Conservation (phyloP, 768 basidiomycete species). For the Leccinum obscurum region DNA sequence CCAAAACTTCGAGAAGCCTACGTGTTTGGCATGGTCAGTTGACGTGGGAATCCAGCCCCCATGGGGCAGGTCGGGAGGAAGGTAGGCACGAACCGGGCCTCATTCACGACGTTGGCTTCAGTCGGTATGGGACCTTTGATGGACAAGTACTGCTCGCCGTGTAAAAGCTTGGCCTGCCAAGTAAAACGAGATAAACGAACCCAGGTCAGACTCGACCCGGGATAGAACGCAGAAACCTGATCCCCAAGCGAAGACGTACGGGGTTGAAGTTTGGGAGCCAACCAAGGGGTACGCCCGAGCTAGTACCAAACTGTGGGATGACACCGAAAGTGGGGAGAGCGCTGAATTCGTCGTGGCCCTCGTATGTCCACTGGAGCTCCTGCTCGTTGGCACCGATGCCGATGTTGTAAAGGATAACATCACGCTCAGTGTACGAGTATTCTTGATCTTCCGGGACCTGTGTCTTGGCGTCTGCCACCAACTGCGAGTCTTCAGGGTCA, state of each 20-base stretch:
- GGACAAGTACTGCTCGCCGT: conserved; percentile 94
- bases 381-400: conserved; percentile 92
- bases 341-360: conserved; percentile 82
- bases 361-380: conserved; percentile 90
- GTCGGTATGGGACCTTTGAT: conserved; percentile 89
- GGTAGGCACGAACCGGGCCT: conserved; percentile 52
- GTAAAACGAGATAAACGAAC: background rate
- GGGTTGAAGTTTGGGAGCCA: conserved; percentile 96
- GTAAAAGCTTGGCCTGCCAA: conserved; percentile 85
- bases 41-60: conserved; percentile 1
- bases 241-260: conserved; percentile 43
- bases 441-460: conserved; percentile 50
- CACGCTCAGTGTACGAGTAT: conserved; percentile 82
- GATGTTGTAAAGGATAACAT: conserved; percentile 93
- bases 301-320: conserved; percentile 84
- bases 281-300: conserved; percentile 65
- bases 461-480: conserved; percentile 83
- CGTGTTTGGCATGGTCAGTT: conserved; percentile 5
- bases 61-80: conserved; percentile 17
- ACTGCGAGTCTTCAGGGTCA: conserved; percentile 79
- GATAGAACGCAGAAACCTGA: background rate
- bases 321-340: conserved; percentile 95
- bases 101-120: conserved; percentile 72
- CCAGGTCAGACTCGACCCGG: background rate
- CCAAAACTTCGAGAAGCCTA: conserved; percentile 77